Conservation (phyloP, 2,329 filamentous ascomycete genomes). For the Dactylellina sp. region DNA sequence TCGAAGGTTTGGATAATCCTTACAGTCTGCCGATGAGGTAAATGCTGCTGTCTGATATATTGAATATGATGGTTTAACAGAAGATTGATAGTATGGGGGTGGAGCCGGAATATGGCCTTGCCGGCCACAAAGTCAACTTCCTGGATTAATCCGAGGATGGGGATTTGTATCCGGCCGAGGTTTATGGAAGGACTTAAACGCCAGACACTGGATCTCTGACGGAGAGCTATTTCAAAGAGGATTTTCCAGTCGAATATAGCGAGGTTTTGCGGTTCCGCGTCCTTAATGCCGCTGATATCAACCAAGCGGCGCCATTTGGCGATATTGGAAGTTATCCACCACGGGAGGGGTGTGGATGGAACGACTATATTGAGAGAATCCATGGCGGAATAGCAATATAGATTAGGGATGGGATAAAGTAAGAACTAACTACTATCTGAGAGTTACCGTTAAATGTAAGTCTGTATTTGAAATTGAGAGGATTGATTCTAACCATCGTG, state of each 20-base stretch:
- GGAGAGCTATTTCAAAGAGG: slow-evolving; percentile 48
- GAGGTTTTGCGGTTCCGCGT: slow-evolving; percentile 27
- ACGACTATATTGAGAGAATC: slow-evolving; percentile 30
- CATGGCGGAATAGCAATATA: slow-evolving; percentile 5
- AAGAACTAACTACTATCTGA: too few species aligned
- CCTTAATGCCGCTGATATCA: slow-evolving; percentile 29
- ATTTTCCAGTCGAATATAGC: slow-evolving; percentile 54
- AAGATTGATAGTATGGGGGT: slow-evolving; percentile 12
- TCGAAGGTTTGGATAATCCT: slow-evolving; percentile 15
- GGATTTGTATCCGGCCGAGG: slow-evolving; percentile 9
- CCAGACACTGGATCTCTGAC: slow-evolving; percentile 32
- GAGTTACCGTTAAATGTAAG: too few species aligned
- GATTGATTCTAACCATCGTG: too few species aligned
- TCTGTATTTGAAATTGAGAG: too few species aligned
- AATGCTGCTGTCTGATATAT: slow-evolving; percentile 7
- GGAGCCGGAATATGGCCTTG: slow-evolving; percentile 28
- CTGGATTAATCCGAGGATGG: slow-evolving; percentile 39
- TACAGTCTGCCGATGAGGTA: slow-evolving; percentile 6
- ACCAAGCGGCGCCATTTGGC: slow-evolving; percentile 40
- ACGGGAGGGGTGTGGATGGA: slow-evolving; percentile 32
- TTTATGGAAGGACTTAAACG: slow-evolving; percentile 18
- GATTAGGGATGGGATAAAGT: too few species aligned
- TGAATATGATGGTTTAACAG: slow-evolving; percentile 20
- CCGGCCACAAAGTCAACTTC: slow-evolving; percentile 39
- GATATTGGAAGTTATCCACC: slow-evolving; percentile 45